Percentiles rank a stretch among this genome's conserved stretches.
Evolutionary conservation across 805 yeast species (phyloP).

Genomic region (Sugiyamaella boreocaroliniensis): DNA sequence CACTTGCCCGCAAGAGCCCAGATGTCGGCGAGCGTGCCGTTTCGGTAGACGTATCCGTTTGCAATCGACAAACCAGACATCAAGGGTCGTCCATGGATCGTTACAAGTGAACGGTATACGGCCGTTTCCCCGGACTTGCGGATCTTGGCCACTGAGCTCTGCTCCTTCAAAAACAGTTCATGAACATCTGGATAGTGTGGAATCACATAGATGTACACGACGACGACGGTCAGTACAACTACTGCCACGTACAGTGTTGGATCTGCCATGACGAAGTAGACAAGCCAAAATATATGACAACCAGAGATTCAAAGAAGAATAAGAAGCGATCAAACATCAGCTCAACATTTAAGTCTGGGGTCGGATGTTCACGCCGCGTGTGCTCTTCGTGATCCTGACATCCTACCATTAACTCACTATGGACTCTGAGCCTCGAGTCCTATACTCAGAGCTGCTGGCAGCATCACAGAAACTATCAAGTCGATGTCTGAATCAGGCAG

Average conservation of each 20-base stretch:
- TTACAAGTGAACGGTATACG: constrained; percentile 63
- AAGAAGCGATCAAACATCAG: no score
- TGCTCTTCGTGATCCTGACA: background rate
- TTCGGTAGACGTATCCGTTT: constrained; percentile 50
- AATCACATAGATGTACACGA: constrained; percentile 15
- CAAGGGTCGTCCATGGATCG: constrained; percentile 65
- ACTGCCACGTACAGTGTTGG: background rate
- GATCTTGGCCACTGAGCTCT: constrained; percentile 58
- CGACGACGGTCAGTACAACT: background rate
- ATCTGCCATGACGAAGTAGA: no score
- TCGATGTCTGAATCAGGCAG: constrained; percentile 57
- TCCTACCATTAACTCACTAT: background rate
- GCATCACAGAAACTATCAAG: constrained; percentile 44
- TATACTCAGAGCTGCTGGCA: constrained; percentile 8
- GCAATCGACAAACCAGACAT: constrained; percentile 60
- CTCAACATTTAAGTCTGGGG: no score
- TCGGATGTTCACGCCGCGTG: background rate
- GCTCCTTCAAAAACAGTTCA: constrained; percentile 37
- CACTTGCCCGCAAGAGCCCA: constrained; percentile 41
- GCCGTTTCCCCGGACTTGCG: constrained; percentile 68
- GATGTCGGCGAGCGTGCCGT: constrained; percentile 69
- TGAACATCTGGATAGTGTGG: constrained; percentile 32
- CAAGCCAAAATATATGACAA: no score
- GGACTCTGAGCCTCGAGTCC: background rate
- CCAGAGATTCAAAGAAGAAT: no score